phyloP scores from a whole-genome alignment of 768 basidiomycete species.

The Tephrocybe sp. region DNA sequence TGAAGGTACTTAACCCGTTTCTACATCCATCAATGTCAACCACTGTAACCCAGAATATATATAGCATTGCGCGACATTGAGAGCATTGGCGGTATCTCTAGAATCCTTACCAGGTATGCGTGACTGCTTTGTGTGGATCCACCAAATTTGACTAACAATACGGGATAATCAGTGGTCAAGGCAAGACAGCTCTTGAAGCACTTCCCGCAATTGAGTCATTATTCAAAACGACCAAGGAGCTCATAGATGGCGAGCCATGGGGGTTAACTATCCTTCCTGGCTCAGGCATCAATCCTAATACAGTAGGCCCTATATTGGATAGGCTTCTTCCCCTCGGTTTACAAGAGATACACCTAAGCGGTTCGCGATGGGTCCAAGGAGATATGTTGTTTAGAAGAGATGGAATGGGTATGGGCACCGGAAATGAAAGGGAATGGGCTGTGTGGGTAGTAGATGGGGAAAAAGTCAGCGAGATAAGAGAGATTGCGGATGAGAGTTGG shows the following conservation, averaged over 20 bases:
- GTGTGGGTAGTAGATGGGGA: conserved; percentile 63
- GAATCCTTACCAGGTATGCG: conserved; percentile 72
- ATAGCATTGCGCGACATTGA: conserved; percentile 48
- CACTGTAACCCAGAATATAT: conserved; percentile 1
- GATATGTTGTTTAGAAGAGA: conserved; percentile 47
- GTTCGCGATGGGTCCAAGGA: conserved; percentile 59
- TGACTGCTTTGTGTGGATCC: background rate
- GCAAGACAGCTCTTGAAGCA: conserved; percentile 37
- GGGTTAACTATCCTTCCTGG: conserved; percentile 63
- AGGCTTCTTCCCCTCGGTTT: conserved; percentile 54
- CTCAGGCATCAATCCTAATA: conserved; percentile 66
- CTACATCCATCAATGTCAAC: background rate
- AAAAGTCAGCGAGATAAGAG: conserved; percentile 48
- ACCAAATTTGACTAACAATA: background rate
- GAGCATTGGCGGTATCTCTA: conserved; percentile 61
- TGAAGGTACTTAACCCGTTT: conserved; percentile 38
- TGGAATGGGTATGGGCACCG: conserved; percentile 69
- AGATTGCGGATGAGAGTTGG: conserved; percentile 38
- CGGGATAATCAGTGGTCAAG: conserved; percentile 45
- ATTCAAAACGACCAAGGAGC: conserved; percentile 31
- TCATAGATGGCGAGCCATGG: conserved; percentile 35
- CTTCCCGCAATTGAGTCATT: conserved; percentile 39
- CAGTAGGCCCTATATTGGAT: conserved; percentile 45
- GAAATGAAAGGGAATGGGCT: conserved; percentile 55
- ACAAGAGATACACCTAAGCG: conserved; percentile 73